Evolutionary conservation across 2,329 filamentous ascomycete species (phyloP), one percentile per base, ranked within the genome.

Genomic region (Fusarium transvaalense): DNA sequence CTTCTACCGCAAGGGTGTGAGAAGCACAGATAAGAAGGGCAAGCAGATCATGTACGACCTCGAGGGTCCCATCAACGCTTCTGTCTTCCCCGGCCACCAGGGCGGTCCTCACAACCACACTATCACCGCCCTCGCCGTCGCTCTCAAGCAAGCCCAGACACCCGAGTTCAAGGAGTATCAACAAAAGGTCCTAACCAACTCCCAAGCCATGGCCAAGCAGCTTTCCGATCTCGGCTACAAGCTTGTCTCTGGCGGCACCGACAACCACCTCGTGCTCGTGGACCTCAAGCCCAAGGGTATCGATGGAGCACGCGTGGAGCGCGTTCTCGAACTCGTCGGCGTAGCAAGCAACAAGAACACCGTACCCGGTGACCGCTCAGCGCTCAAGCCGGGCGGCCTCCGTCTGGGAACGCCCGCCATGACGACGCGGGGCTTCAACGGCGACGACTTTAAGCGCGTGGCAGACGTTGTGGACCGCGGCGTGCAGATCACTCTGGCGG

Each of bases 281-380:
- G 95, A 97, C 79, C 87, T 98, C 48, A 96, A 97, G 83, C 88
- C 91, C 41, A 92, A 94, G 78, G 85, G 85, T 51, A 88, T 98
- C 52, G 95, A 98, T 77, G 93, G 93, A 71, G 92, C 91, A 12
- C 90, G 93, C 35, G 92, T 97, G 10, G 93, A 97, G 83, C 89
- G 92, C 34, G 90, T 97, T 17, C 86, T 97, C 27, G 93, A 97
- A 79, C 89, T 96, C 41, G 92, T 94, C 71, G 94, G 94, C 72
- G 94, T 97, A 42, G 94, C 95, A 8, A 91, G 92, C 78, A 98
- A 98, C 86, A 98, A 98, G 87, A 97, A 98, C 85, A 97, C 94
- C 2, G 94, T 97, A 0, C 95, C 95, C 2, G 94, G 94, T 31
- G 95, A 97, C 81, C 92, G 90, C 78, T 97, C 93, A 0, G 95